These are phyloP conservation scores for Papiliotrema laurentii DNA, from an alignment of 1,284 basidiomycete genomes.

Conservation along the genomic window DNA sequence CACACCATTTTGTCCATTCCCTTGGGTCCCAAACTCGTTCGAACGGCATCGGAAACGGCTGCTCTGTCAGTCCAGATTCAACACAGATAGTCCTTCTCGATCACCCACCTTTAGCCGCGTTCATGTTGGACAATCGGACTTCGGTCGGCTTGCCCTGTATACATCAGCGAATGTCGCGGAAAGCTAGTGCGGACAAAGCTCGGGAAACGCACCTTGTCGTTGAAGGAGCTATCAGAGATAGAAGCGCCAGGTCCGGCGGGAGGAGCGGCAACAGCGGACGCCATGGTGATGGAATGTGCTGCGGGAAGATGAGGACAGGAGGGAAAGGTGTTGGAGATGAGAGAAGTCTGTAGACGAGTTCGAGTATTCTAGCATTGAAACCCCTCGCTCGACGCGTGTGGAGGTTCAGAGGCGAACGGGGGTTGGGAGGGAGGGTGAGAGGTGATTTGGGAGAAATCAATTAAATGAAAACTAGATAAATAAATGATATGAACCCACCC, in stretches of 20 bases:
- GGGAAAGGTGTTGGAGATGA: not conserved
- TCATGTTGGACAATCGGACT: constrained; percentile 89
- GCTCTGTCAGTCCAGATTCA: not conserved
- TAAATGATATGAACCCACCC: too few species aligned
- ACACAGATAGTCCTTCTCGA: not conserved
- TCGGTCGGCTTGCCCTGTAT: constrained; percentile 56
- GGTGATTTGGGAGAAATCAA: not conserved
- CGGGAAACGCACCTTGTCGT: constrained; percentile 41
- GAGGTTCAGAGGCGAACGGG: not conserved
- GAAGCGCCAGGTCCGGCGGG: constrained; percentile 12
- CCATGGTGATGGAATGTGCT: constrained; percentile 13
- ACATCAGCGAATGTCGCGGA: constrained; percentile 13
- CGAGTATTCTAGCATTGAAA: not conserved
- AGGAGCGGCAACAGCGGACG: constrained; percentile 18
- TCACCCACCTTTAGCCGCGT: constrained; percentile 80
- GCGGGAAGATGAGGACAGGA: not conserved
- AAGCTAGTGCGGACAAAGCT: not conserved
- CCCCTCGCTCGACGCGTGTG: not conserved
- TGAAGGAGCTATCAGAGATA: constrained; percentile 38
- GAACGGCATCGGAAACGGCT: constrained; percentile 97
- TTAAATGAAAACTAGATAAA: too few species aligned
- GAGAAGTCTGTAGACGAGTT: not conserved
- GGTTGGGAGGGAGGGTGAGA: not conserved
- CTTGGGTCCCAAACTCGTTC: constrained; percentile 93
- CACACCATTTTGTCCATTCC: constrained; percentile 99